Percentiles rank a stretch among this genome's conserved stretches.
Evolutionary conservation across 2,329 filamentous ascomycete species (phyloP).

Genomic region (Claviceps pusilla): DNA sequence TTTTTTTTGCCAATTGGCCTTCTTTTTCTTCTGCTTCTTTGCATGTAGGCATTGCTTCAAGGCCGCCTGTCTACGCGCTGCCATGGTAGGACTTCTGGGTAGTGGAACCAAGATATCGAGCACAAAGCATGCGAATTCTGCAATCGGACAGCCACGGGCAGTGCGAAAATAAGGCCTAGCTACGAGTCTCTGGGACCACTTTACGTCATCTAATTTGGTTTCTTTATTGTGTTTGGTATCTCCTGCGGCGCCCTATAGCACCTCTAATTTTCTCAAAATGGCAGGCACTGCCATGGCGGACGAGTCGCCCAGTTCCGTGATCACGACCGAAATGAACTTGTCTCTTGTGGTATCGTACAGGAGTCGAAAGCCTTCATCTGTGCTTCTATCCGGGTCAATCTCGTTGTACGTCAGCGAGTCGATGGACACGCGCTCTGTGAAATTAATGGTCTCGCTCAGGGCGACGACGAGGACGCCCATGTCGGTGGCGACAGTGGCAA

Average conservation of each 20-base stretch:
- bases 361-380: constrained; percentile 40
- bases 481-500: constrained; percentile 69
- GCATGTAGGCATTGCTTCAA: too few species aligned
- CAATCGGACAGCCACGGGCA: too few species aligned
- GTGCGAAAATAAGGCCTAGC: too few species aligned
- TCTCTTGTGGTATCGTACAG: constrained; percentile 88
- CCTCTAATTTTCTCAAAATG: constrained; percentile 41
- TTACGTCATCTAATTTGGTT: background rate
- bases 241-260: constrained; percentile 24
- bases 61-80: too few species aligned
- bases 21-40: too few species aligned
- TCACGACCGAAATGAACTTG: constrained; percentile 72
- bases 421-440: constrained; percentile 68
- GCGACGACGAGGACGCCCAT: constrained; percentile 69
- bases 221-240: background rate
- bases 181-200: background rate
- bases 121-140: too few species aligned
- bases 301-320: constrained; percentile 80
- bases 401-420: constrained; percentile 94
- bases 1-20: too few species aligned
- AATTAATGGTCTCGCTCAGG: constrained; percentile 90
- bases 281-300: constrained; percentile 72
- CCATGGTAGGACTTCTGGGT: too few species aligned
- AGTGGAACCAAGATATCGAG: too few species aligned
- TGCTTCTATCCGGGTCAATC: constrained; percentile 59